A percentile compares a stretch with the other conserved stretches of the same genome.
phyloP scores from a whole-genome alignment of 176 grass and related monocot genomes.

The Poa annua region DNA sequence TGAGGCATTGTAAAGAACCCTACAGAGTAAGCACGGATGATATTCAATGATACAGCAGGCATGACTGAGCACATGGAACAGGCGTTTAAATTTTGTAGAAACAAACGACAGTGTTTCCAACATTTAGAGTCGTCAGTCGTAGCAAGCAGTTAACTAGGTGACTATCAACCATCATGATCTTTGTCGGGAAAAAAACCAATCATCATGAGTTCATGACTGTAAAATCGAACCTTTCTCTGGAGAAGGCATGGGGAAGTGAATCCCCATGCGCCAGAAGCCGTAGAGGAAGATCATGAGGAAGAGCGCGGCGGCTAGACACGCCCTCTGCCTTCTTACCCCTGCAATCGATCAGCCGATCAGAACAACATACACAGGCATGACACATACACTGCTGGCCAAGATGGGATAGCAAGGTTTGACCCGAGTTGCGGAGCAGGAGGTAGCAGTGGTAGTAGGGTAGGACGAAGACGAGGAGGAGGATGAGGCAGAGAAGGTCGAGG shows the following conservation, averaged over 20 bases:
- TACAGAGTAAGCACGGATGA: conserved; percentile 38
- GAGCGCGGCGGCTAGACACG: conserved; percentile 59
- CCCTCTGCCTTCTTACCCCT: conserved; percentile 84
- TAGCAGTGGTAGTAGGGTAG: conserved; percentile 98
- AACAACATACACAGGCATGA: not conserved
- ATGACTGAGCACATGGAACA: not conserved
- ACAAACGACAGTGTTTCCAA: too few relatives aligned
- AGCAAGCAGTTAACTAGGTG: too few relatives aligned
- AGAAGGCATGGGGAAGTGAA: conserved; percentile 99
- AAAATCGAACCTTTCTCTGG: conserved; percentile 77
- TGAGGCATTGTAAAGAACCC: conserved; percentile 95
- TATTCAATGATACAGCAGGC: not conserved
- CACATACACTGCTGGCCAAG: not conserved
- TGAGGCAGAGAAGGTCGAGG: conserved; percentile 96
- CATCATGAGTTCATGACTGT: too few relatives aligned
- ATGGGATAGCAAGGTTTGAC: conserved; percentile 7
- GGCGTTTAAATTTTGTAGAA: not conserved
- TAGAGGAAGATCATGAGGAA: conserved; percentile 92
- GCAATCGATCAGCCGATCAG: conserved; percentile 44
- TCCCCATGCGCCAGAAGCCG: conserved; percentile 96
- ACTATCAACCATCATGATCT: too few relatives aligned
- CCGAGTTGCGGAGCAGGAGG: conserved; percentile 86
- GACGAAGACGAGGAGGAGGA: conserved; percentile 88
- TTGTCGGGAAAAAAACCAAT: too few relatives aligned
- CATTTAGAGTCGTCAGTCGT: too few relatives aligned